These are phyloP conservation scores for Lasiosphaeris hirsuta DNA, from an alignment of 495 filamentous ascomycete species.

Conservation along the genomic window DNA sequence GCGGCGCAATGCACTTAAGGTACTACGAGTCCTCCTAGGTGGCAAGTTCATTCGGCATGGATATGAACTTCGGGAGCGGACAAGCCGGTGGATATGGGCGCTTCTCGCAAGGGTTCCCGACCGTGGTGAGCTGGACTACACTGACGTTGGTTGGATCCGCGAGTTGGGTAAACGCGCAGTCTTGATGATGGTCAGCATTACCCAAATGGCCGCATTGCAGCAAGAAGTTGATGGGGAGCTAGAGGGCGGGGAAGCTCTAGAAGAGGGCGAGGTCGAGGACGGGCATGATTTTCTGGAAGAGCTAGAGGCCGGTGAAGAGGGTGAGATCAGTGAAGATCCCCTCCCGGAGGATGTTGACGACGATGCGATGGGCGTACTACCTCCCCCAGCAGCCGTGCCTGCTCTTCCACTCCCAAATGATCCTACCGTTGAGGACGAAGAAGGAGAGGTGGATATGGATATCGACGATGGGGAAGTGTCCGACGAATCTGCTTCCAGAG, in stretches of 20 bases:
- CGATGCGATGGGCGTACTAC: not conserved
- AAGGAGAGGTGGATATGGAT: conserved; percentile 43
- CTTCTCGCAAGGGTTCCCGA: conserved; percentile 57
- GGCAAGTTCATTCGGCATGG: conserved; percentile 48
- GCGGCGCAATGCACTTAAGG: conserved; percentile 53
- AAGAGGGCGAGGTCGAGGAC: conserved; percentile 28
- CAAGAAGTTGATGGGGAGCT: conserved; percentile 33
- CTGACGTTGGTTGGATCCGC: conserved; percentile 54
- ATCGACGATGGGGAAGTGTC: conserved; percentile 46
- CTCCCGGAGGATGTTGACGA: conserved; percentile 7
- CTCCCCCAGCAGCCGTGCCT: not conserved
- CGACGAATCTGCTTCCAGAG: conserved; percentile 28
- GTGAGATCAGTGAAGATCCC: conserved; percentile 7
- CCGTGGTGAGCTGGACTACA: conserved; percentile 52
- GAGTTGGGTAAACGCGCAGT: conserved; percentile 60
- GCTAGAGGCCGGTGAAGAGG: conserved; percentile 16
- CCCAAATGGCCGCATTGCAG: conserved; percentile 40
- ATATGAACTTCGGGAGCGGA: conserved; percentile 42
- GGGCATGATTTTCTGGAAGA: conserved; percentile 26
- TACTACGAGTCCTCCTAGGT: conserved; percentile 46
- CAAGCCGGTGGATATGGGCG: conserved; percentile 61
- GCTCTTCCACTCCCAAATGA: conserved; percentile 10
- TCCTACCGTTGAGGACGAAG: conserved; percentile 21
- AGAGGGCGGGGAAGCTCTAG: conserved; percentile 20
- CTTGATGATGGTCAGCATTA: conserved; percentile 49